A percentile compares a stretch with the other conserved stretches of the same genome.
These are phyloP conservation scores for Fusarium guadeloupense DNA, from an alignment of 2,329 filamentous ascomycete species.

Conservation along the genomic window DNA sequence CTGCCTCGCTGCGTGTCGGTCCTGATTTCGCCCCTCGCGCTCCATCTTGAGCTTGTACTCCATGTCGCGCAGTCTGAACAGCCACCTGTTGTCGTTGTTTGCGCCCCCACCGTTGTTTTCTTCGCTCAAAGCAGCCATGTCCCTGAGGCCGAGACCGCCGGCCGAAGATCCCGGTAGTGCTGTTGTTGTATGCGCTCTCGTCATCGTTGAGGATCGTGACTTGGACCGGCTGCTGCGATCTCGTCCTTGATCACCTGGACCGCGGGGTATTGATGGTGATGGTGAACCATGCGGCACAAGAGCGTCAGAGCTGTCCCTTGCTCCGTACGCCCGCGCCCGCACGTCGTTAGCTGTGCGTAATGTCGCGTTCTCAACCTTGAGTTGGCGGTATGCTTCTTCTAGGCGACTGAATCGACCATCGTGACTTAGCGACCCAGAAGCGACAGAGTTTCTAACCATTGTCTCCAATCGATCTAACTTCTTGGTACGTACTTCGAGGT, in stretches of 20 bases:
- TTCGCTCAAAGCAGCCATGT: constrained; percentile 42
- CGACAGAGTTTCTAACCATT: constrained; percentile 73
- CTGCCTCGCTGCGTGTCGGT: constrained; percentile 84
- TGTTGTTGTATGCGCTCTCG: constrained; percentile 45
- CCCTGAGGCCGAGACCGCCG: constrained; percentile 40
- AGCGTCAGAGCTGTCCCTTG: constrained; percentile 51
- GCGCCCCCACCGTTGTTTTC: constrained; percentile 30
- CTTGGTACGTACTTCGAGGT: constrained; percentile 80
- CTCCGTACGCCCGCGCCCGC: constrained; percentile 58
- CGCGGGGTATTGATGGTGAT: constrained; percentile 63
- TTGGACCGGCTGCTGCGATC: constrained; percentile 49
- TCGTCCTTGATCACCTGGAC: constrained; percentile 58
- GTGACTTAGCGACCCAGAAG: constrained; percentile 57
- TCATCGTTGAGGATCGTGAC: constrained; percentile 46
- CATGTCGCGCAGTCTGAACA: constrained; percentile 84
- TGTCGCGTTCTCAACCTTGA: constrained; percentile 74
- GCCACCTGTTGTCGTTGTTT: constrained; percentile 76
- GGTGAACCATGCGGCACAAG: constrained; percentile 57
- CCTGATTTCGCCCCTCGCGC: constrained; percentile 83
- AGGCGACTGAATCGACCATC: constrained; percentile 61
- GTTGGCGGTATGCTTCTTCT: constrained; percentile 68
- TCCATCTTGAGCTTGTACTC: constrained; percentile 91
- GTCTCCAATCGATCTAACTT: constrained; percentile 88
- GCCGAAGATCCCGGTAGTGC: constrained; percentile 40
- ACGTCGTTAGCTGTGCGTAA: constrained; percentile 71